These are phyloP conservation scores for Mycena rebaudengoi DNA, from an alignment of 768 basidiomycete genomes.

Conservation along the genomic window DNA sequence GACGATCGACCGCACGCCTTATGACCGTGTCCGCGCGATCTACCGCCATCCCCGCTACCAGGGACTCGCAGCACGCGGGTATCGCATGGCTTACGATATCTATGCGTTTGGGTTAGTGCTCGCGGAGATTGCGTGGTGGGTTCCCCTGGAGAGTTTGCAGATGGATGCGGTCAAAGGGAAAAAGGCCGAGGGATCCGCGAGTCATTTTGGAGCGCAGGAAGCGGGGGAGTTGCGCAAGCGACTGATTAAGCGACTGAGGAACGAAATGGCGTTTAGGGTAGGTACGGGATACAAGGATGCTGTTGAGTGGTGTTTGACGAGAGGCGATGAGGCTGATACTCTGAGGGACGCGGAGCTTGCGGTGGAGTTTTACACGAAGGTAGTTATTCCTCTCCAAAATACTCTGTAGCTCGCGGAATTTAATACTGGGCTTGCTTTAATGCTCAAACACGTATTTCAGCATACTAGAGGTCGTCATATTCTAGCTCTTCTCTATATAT, in stretches of 20 bases:
- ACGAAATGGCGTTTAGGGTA: constrained; percentile 12
- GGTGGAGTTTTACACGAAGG: constrained; percentile 15
- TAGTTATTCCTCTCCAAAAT: constrained; percentile 9
- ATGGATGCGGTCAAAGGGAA: background rate
- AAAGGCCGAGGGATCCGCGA: background rate
- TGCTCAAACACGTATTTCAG: too few relatives aligned
- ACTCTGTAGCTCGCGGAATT: too few relatives aligned
- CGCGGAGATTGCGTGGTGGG: constrained; percentile 20
- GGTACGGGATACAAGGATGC: constrained; percentile 10
- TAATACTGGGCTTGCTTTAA: too few relatives aligned
- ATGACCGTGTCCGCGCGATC: background rate
- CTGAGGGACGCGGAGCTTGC: constrained; percentile 6
- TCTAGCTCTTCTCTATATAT: too few relatives aligned
- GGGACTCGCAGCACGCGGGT: background rate
- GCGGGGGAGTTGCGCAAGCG: background rate
- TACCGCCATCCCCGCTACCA: constrained; percentile 22
- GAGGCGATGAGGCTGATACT: background rate
- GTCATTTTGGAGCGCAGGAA: background rate
- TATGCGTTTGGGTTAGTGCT: constrained; percentile 19
- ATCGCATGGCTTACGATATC: constrained; percentile 23
- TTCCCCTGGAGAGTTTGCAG: constrained; percentile 2
- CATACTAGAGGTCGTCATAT: too few relatives aligned
- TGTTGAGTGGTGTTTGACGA: constrained; percentile 19
- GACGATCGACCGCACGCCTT: background rate
- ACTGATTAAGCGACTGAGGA: background rate